Evolutionary conservation across 805 yeast species (phyloP).

Genomic region (Zygosaccharomyces rouxii): DNA sequence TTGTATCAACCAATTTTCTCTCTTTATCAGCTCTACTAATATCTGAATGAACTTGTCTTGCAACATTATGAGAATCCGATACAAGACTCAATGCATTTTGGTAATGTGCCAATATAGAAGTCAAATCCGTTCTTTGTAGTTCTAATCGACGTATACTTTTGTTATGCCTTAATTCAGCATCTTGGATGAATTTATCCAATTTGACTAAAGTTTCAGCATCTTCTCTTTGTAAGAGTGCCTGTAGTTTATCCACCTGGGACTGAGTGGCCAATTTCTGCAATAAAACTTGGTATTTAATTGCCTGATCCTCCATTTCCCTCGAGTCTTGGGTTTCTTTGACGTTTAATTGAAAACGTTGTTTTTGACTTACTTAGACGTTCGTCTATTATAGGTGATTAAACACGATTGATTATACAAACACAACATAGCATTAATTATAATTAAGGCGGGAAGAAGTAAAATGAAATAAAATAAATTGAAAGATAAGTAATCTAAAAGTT

Average conservation of each 20-base stretch:
- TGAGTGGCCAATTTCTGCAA: conserved; percentile 28
- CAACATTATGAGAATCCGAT: conserved; percentile 58
- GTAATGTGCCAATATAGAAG: conserved; percentile 55
- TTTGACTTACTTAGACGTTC: background rate
- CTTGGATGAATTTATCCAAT: conserved; percentile 21
- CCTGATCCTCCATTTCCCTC: conserved; percentile 6
- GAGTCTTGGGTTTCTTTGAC: background rate
- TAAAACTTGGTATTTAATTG: conserved; percentile 21
- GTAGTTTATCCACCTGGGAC: conserved; percentile 30
- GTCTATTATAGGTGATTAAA: conserved; percentile 2
- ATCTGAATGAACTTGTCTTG: conserved; percentile 61
- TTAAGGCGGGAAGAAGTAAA: background rate
- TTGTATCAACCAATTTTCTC: conserved; percentile 54
- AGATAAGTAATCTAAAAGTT: background rate
- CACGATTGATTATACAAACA: conserved; percentile 4
- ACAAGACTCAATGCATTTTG: conserved; percentile 51
- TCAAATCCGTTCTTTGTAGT: conserved; percentile 56
- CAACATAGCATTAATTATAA: conserved; percentile 2
- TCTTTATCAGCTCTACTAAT: conserved; percentile 70
- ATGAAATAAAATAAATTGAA: background rate
- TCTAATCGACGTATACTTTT: conserved; percentile 45
- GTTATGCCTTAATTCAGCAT: conserved; percentile 24
- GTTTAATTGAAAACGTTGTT: background rate
- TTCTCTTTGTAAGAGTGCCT: conserved; percentile 21
- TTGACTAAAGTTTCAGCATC: conserved; percentile 13